These are phyloP conservation scores for Nothophytophthora sp. DNA, from an alignment of 352 stramenopile species.

Conservation along the genomic window DNA sequence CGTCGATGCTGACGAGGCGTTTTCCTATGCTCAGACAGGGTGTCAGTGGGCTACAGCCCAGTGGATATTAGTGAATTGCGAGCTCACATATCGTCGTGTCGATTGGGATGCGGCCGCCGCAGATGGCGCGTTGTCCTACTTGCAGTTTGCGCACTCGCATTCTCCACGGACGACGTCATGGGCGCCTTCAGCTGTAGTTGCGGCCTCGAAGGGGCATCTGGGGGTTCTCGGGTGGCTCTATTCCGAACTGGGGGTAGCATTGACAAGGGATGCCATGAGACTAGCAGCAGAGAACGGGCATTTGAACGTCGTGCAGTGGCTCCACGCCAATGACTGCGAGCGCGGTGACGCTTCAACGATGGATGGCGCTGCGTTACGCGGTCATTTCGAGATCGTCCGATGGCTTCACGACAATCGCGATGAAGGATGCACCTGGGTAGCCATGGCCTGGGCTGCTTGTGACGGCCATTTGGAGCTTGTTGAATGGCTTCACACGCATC, in stretches of 20 bases:
- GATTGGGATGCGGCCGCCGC: too few relatives aligned
- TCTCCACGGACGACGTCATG: too few relatives aligned
- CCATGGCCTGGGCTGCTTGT: conserved; percentile 1
- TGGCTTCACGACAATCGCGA: not conserved
- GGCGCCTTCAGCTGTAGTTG: too few relatives aligned
- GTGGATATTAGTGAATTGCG: too few relatives aligned
- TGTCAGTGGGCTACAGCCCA: too few relatives aligned
- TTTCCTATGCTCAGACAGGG: not conserved
- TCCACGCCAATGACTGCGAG: not conserved
- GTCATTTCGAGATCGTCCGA: not conserved
- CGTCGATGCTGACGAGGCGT: not conserved
- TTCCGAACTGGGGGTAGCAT: not conserved
- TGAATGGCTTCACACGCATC: not conserved
- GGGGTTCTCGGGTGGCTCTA: conserved; percentile 1
- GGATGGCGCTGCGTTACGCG: not conserved
- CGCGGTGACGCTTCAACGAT: not conserved
- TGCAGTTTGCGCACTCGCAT: too few relatives aligned
- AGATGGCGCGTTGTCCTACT: too few relatives aligned
- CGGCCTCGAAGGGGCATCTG: conserved; percentile 5
- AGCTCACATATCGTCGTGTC: too few relatives aligned
- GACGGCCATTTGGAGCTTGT: not conserved
- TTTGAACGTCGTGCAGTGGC: conserved; percentile 1
- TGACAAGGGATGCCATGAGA: conserved; percentile 5
- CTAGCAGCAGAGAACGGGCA: not conserved
- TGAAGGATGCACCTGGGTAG: not conserved